Evolutionary conservation across 352 stramenopile genomes (phyloP).

Genomic region (Globisporangium ultimum): DNA sequence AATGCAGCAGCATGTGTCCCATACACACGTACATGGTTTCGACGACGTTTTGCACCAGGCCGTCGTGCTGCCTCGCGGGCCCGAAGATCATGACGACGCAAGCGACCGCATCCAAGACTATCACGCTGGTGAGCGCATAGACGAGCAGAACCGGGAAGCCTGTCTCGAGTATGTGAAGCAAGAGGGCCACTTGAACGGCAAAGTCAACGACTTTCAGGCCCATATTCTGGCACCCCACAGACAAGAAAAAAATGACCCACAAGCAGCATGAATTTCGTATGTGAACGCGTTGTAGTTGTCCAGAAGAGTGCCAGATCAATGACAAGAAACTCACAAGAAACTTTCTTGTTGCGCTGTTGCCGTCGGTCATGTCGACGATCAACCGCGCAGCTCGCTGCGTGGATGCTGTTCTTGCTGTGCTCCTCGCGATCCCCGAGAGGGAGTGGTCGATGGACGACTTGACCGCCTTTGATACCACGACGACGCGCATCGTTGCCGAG

Average conservation of each 20-base stretch:
- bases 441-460: too few relatives aligned
- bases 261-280: too few relatives aligned
- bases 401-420: too few relatives aligned
- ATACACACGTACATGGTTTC: constrained; percentile 30
- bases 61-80: constrained; percentile 5
- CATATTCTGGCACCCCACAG: neutral
- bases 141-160: constrained; percentile 19
- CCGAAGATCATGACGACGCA: constrained; percentile 14
- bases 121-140: constrained; percentile 16
- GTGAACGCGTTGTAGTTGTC: too few relatives aligned
- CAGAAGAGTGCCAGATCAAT: too few relatives aligned
- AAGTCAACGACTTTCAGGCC: constrained; percentile 9
- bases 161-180: constrained; percentile 20
- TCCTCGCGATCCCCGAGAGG: too few relatives aligned
- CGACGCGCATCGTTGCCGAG: too few relatives aligned
- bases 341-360: too few relatives aligned
- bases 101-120: constrained; percentile 21
- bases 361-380: too few relatives aligned
- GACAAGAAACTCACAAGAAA: too few relatives aligned
- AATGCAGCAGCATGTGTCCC: neutral
- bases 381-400: too few relatives aligned
- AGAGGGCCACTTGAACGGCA: constrained; percentile 1
- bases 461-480: too few relatives aligned
- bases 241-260: neutral
- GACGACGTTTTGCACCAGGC: constrained; percentile 15